Evolutionary conservation across 345 rosid genomes (phyloP), one percentile per base, ranked within the genome.

Genomic region (Laguncularia racemosa): DNA sequence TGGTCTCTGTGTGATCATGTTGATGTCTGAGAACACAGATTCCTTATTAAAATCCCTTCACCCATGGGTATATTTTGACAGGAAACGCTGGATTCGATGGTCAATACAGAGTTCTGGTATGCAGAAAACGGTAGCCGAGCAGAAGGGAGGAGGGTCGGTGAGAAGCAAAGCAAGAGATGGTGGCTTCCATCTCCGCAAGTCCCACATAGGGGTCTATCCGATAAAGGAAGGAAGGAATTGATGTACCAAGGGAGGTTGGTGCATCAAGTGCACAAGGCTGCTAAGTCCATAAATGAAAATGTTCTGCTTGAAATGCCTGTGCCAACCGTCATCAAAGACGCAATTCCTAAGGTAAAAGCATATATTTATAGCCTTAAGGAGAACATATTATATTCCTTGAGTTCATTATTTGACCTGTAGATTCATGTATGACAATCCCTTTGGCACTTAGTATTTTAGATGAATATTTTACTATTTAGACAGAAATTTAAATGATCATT

Each of bases 141-240:
- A 33, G 96, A 89, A 58, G 96, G 97, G 63, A 84, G 81, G 65
- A 80, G 60, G 70, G 81, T 79, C 70, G 77, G 75, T 46, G 67
- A 81, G 48, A 85, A 68, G 55, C 89, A 83, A 65, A 85, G 91
- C 76, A 85, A 85, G 78, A 72, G 89, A 60, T 89, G 99, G 97
- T 93, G 99, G 99, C 96, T 93, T 17, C 99, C 99, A 38, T 68
- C 78, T 49, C 97, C 99, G 19, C 88, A 83, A 63, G 96, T 93
- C 16, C 97, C 99, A 11, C 68, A 65, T 71, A 71, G 70, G 2
- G 97, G 99, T 8, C 91, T 93, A 52, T 84, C 99, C 16, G 88
- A 79, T 52, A 48, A 73, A 2, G 91, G 59, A 65, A 80, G 85
- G 70, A 80, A 80, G 84, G 86, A 80, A 60, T 44, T 93, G 67